Conservation (phyloP, 2,329 filamentous ascomycete species). For the Aspergillus uvarum region DNA sequence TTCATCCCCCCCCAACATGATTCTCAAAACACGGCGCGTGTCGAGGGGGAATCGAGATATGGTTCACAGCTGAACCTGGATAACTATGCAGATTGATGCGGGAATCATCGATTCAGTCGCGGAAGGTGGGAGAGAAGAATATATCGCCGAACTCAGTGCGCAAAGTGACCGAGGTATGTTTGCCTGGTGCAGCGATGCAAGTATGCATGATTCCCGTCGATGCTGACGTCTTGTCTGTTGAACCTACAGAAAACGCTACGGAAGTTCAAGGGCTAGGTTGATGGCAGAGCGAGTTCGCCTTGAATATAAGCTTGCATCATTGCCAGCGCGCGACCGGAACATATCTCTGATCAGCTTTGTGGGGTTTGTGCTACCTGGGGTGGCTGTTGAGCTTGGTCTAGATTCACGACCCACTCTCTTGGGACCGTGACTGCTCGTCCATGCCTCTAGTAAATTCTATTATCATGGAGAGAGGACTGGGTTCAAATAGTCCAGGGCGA, state of each 20-base stretch:
- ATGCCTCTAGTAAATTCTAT: background rate
- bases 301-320: background rate
- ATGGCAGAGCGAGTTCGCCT: background rate
- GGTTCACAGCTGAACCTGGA: conserved; percentile 1
- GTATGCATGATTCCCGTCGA: background rate
- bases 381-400: background rate
- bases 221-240: conserved; percentile 10
- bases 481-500: background rate
- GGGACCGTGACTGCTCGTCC: background rate
- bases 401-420: background rate
- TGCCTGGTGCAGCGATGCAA: background rate
- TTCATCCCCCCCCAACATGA: background rate
- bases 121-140: conserved; percentile 69
- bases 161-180: conserved; percentile 70
- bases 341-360: background rate
- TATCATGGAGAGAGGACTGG: background rate
- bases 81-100: conserved; percentile 64
- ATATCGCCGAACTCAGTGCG: conserved; percentile 74
- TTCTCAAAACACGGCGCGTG: background rate
- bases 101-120: conserved; percentile 74
- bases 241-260: conserved; percentile 59
- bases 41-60: background rate
- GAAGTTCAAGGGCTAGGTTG: conserved; percentile 65
- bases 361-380: background rate
- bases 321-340: background rate